Evolutionary conservation across 2,329 filamentous ascomycete species (phyloP).

Genomic region (Neofusicoccum kwambonambiense): DNA sequence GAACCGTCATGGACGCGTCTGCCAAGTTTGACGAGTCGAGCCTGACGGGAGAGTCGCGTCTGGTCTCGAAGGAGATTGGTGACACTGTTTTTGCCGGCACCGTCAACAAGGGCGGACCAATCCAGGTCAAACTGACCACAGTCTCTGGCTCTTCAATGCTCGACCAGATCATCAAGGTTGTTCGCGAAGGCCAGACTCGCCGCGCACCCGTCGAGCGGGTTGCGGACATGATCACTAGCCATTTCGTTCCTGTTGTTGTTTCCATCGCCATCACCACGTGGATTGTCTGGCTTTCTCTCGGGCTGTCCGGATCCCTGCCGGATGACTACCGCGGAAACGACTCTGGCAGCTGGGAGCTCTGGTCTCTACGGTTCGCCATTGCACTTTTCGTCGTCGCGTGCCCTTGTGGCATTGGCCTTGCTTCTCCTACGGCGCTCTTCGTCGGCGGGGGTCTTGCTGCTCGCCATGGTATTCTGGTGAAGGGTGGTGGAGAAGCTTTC

Average conservation of each 20-base stretch:
- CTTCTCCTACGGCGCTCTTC: constrained; percentile 81
- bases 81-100: constrained; percentile 72
- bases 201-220: constrained; percentile 74
- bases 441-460: constrained; percentile 79
- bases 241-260: constrained; percentile 74
- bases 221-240: constrained; percentile 69
- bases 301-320: constrained; percentile 58
- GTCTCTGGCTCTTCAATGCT: constrained; percentile 71
- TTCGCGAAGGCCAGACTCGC: constrained; percentile 74
- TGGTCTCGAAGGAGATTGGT: constrained; percentile 61
- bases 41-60: constrained; percentile 74
- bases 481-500: constrained; percentile 82
- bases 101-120: constrained; percentile 65
- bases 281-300: constrained; percentile 68
- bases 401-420: constrained; percentile 78
- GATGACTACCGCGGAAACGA: constrained; percentile 53
- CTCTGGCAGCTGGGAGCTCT: constrained; percentile 66
- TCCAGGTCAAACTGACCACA: constrained; percentile 64
- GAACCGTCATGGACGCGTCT: constrained; percentile 56
- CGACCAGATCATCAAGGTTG: constrained; percentile 74
- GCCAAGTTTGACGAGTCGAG: constrained; percentile 85
- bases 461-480: constrained; percentile 75
- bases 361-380: constrained; percentile 80
- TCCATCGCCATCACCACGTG: constrained; percentile 69
- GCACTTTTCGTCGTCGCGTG: constrained; percentile 85